Percentiles rank a stretch among this genome's conserved stretches.
Conservation (phyloP, 2,329 filamentous ascomycete species). For the Stagonosporopsis chrysanthemi region DNA sequence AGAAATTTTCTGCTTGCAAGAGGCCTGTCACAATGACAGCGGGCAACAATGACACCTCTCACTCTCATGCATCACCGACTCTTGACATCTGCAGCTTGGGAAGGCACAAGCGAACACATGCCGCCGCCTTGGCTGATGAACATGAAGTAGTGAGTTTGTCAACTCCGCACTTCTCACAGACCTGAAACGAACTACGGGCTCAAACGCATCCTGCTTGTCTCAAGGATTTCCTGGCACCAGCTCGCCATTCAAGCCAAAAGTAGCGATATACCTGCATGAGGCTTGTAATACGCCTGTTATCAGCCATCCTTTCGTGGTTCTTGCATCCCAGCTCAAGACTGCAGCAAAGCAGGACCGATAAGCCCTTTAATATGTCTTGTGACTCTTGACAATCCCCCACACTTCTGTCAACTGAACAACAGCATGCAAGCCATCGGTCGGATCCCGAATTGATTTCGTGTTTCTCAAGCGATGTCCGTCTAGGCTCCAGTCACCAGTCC, state of each 20-base stretch:
- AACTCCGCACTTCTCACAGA: slow-evolving; percentile 22
- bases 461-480: slow-evolving; percentile 8
- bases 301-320: slow-evolving; percentile 9
- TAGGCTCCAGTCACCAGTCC: neutral
- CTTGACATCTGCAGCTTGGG: slow-evolving; percentile 1
- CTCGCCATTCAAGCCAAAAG: slow-evolving; percentile 8
- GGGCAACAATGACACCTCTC: slow-evolving; percentile 1
- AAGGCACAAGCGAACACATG: slow-evolving; percentile 12
- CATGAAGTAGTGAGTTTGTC: slow-evolving; percentile 4
- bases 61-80: slow-evolving; percentile 8
- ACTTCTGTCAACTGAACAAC: slow-evolving; percentile 10
- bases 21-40: slow-evolving; percentile 11
- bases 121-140: neutral
- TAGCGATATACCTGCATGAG: slow-evolving; percentile 16
- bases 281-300: slow-evolving; percentile 13
- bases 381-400: slow-evolving; percentile 18
- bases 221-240: slow-evolving; percentile 9
- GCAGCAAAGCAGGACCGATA: slow-evolving; percentile 19
- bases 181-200: slow-evolving; percentile 22
- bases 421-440: slow-evolving; percentile 20
- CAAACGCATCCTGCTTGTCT: slow-evolving; percentile 21
- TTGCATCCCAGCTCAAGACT: slow-evolving; percentile 5
- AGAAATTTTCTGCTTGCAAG: neutral
- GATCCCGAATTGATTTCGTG: slow-evolving; percentile 5
- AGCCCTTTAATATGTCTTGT: slow-evolving; percentile 12